phyloP scores from a whole-genome alignment of 306 rosid genomes.

The Abrus precatorius region DNA sequence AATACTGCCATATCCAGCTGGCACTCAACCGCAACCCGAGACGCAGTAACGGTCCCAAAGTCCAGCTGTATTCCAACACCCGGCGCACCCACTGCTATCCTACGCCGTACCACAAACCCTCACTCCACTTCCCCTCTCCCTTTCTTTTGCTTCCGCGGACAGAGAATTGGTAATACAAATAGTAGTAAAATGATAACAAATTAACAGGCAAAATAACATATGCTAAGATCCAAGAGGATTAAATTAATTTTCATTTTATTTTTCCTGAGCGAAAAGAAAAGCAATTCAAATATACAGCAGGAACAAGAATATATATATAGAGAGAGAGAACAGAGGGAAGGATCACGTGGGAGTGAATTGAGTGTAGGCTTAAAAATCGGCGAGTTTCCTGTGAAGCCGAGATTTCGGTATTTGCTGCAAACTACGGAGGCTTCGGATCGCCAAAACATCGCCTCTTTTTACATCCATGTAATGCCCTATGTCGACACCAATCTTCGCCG shows the following conservation, averaged over 20 bases:
- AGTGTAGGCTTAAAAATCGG: slow-evolving; percentile 66
- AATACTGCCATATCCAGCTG: slow-evolving; percentile 58
- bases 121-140: not conserved
- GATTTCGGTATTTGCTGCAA: slow-evolving; percentile 68
- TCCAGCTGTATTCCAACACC: slow-evolving; percentile 70
- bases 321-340: not conserved
- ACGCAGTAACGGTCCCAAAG: slow-evolving; percentile 62
- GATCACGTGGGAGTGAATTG: slow-evolving; percentile 5
- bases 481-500: slow-evolving; percentile 52
- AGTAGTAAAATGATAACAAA: not conserved
- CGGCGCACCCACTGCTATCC: slow-evolving; percentile 51
- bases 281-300: slow-evolving; percentile 40
- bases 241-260: not conserved
- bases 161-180: no score
- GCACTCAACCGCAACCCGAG: slow-evolving; percentile 56
- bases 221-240: not conserved
- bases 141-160: no score
- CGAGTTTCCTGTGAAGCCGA: slow-evolving; percentile 74
- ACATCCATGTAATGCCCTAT: slow-evolving; percentile 50
- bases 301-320: slow-evolving; percentile 51
- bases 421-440: slow-evolving; percentile 68
- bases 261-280: not conserved
- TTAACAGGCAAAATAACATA: not conserved
- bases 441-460: slow-evolving; percentile 62
- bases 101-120: slow-evolving; percentile 26